Percentiles rank a stretch among this genome's conserved stretches.
These are phyloP conservation scores for Fusarium solani-melongenae DNA, from an alignment of 2,329 filamentous ascomycete genomes.

Conservation along the genomic window DNA sequence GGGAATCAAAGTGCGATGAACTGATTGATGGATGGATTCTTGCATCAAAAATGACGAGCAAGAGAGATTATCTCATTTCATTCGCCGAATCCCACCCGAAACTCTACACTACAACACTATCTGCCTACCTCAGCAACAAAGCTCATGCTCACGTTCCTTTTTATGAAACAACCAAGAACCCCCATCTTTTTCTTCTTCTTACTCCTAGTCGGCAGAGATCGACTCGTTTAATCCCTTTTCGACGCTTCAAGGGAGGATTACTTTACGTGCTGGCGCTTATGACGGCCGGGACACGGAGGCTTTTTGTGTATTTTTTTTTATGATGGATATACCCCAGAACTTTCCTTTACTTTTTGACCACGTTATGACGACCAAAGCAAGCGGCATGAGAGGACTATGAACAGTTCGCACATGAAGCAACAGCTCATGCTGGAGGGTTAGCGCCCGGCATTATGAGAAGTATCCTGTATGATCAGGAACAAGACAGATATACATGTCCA, in stretches of 20 bases:
- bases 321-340: conserved; percentile 48
- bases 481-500: conserved; percentile 15
- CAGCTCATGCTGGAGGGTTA: conserved; percentile 12
- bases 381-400: conserved; percentile 18
- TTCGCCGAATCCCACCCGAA: conserved; percentile 8
- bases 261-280: conserved; percentile 19
- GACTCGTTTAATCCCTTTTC: conserved; percentile 19
- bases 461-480: conserved; percentile 9
- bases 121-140: neutral
- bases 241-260: conserved; percentile 10
- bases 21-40: conserved; percentile 22
- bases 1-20: neutral
- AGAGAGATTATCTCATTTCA: conserved; percentile 19
- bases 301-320: conserved; percentile 36
- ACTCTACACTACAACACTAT: neutral
- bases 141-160: conserved; percentile 23
- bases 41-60: conserved; percentile 19
- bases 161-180: conserved; percentile 11
- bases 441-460: conserved; percentile 9
- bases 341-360: conserved; percentile 33
- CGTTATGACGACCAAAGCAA: conserved; percentile 33
- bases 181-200: conserved; percentile 31
- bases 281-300: conserved; percentile 27
- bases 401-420: conserved; percentile 15
- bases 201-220: conserved; percentile 27